Conservation (phyloP, 169 alveolate genomes). For the Plasmodium gonderi region DNA sequence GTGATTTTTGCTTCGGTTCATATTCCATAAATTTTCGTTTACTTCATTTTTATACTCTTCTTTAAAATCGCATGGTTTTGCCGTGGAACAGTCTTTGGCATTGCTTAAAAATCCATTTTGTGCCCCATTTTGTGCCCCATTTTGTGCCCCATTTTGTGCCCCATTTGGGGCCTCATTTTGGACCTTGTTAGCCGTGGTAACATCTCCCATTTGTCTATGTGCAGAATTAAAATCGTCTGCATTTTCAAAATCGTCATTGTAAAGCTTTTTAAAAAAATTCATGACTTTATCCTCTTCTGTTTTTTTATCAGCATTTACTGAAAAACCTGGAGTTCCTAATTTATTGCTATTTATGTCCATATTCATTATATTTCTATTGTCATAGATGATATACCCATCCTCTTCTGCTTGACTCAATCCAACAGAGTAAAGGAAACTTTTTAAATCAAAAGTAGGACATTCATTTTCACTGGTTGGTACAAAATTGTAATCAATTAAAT, state of each 20-base stretch:
- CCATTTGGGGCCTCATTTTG: background rate
- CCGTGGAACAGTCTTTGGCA: no score
- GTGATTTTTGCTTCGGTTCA: background rate
- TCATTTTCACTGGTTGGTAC: slow-evolving; percentile 23
- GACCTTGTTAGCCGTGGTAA: background rate
- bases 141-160: background rate
- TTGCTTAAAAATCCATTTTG: background rate
- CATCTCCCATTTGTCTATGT: background rate
- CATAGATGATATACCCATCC: background rate
- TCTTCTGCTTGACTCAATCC: background rate
- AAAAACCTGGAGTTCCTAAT: background rate
- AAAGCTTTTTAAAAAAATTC: slow-evolving; percentile 30
- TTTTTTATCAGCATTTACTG: background rate
- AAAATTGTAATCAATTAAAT: slow-evolving; percentile 55
- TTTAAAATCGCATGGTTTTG: background rate
- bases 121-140: background rate
- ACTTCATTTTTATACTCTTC: background rate
- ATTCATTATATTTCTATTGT: background rate
- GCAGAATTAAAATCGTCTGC: background rate
- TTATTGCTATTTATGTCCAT: background rate
- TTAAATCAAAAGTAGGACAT: slow-evolving; percentile 5
- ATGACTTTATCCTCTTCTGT: slow-evolving; percentile 15
- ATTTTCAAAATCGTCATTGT: background rate
- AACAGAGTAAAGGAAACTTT: background rate
- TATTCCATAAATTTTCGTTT: background rate